Conservation (phyloP, 2,329 filamentous ascomycete species). For the Arachnopeziza araneosa region DNA sequence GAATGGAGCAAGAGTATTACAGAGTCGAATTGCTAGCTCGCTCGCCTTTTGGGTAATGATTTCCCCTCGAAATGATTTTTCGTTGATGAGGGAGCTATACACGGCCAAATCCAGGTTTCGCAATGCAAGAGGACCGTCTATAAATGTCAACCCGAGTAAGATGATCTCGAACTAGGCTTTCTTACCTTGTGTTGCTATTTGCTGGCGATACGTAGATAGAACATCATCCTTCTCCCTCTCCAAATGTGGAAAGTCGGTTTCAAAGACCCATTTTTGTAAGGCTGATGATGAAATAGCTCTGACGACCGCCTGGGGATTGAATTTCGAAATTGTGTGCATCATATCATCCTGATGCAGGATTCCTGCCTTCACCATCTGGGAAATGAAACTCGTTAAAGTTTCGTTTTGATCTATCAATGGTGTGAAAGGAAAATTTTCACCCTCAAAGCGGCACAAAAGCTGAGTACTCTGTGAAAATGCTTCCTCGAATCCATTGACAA, state of each 20-base stretch:
- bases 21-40: conserved; percentile 4
- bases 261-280: conserved; percentile 10
- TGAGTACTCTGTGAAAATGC: not conserved
- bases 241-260: conserved; percentile 8
- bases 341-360: not conserved
- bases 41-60: not conserved
- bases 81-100: not conserved
- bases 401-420: not conserved
- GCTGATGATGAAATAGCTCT: not conserved
- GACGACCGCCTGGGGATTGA: not conserved
- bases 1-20: conserved; percentile 10
- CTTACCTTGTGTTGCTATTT: conserved; percentile 6
- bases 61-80: not conserved
- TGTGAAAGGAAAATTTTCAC: not conserved
- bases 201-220: not conserved
- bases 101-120: conserved; percentile 13
- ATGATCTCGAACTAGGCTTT: not conserved
- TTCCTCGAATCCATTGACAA: not conserved
- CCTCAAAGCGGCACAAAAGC: not conserved
- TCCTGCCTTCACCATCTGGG: not conserved
- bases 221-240: conserved; percentile 1
- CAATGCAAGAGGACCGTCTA: conserved; percentile 6
- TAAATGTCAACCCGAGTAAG: not conserved
- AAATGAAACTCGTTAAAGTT: not conserved
- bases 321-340: not conserved